Conservation (phyloP, 116 monocot genomes). For the Papilionanthe hybrid region DNA sequence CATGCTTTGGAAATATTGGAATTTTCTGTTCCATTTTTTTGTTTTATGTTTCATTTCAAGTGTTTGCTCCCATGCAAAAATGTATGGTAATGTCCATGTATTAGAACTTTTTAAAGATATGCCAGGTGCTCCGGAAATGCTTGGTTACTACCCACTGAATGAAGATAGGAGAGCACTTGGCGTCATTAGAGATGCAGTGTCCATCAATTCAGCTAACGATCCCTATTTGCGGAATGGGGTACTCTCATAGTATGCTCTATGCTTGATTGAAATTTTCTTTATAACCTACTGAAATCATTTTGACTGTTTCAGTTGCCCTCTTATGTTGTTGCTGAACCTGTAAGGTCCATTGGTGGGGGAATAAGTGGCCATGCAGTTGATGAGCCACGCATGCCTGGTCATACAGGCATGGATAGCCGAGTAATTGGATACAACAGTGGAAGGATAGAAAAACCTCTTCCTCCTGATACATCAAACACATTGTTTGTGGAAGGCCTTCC, state of each 20-base stretch:
- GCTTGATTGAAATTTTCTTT: not conserved
- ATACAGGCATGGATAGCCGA: conserved; percentile 31
- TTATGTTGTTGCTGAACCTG: conserved; percentile 14
- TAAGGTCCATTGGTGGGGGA: conserved; percentile 10
- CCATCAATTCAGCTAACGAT: conserved; percentile 46
- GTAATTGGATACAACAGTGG: conserved; percentile 20
- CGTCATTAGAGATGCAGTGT: conserved; percentile 20
- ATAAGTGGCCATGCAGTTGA: conserved; percentile 15
- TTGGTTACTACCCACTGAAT: conserved; percentile 41
- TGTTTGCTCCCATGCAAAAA: not conserved
- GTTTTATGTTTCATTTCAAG: not conserved
- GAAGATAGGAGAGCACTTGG: conserved; percentile 25
- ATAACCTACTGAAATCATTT: not conserved
- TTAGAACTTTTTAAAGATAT: conserved; percentile 3
- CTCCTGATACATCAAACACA: conserved; percentile 80
- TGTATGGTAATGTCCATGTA: not conserved
- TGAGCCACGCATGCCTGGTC: conserved; percentile 30
- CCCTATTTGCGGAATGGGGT: conserved; percentile 49
- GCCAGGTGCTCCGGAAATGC: conserved; percentile 31
- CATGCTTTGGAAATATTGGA: not conserved
- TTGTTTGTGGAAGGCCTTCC: conserved; percentile 87
- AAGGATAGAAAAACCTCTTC: conserved; percentile 56
- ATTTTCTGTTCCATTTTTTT: not conserved
- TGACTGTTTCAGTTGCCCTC: conserved; percentile 11
- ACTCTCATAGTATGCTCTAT: conserved; percentile 1